Evolutionary conservation across 73 alveolate species (phyloP), one percentile per base, ranked within the genome.

Genomic region (Paramecium octaurelia): DNA sequence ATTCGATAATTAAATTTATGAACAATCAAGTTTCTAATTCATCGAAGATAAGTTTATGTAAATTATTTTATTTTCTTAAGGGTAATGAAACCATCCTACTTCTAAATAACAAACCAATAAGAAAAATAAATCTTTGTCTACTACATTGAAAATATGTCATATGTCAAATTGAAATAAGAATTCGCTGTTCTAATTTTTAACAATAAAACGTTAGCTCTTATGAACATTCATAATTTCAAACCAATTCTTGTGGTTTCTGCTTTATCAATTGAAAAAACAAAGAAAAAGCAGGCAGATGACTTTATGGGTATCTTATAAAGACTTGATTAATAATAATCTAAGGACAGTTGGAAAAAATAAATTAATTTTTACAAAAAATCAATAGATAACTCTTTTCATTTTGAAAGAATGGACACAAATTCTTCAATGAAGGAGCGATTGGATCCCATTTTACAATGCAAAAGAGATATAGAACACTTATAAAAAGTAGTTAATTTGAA

Each of bases 261-360:
- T 31, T 31, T 27, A 64, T 27, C 84, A 27, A 64, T 64, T 27
- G 84, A 64, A 64, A 64, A 64, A 27, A 64, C 84, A 31, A 64
- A 64, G 21, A 64, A 64, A 64, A 64, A 64, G 27, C 31, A 64
- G 10, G 20, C 84, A 27, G 84, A 64, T 24, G 46, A 64, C 1
- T 64, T 31, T 64, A 64, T 64, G 84, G 46, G 84, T 8, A 64
- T 64, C 6, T 27, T 64, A 64, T 64, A 64, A 11, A 27, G 84
- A 64, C 27, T 64, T 23, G 84, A 64, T 64, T 27, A 64, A 64
- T 24, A 64, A 64, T 27, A 64, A 64, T 64, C 84, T 8, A 64
- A 64, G 27, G 84, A 64, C 46, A 34, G 84, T 31, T 64, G 84
- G 84, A 64, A 64, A 64, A 64, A 64, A 64, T 64, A 64, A 64